Evolutionary conservation across 495 filamentous ascomycete species (phyloP).

Genomic region (Aspergillus nidulans): DNA sequence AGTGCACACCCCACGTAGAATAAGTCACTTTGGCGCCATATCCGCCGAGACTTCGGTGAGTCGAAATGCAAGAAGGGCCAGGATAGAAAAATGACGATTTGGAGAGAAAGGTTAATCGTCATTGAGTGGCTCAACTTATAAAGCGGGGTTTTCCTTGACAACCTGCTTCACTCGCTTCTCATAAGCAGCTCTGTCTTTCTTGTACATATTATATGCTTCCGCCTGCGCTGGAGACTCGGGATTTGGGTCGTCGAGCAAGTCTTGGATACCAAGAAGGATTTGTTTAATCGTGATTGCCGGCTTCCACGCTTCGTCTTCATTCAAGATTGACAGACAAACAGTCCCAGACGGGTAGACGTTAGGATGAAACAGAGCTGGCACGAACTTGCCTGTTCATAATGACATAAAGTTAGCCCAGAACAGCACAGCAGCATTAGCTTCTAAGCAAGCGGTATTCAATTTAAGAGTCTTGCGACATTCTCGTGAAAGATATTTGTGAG

Average conservation of each 20-base stretch:
- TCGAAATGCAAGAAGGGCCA: background rate
- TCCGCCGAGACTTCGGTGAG: slow-evolving; percentile 6
- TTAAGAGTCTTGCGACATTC: background rate
- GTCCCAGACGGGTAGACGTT: slow-evolving; percentile 99
- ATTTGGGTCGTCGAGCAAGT: slow-evolving; percentile 92
- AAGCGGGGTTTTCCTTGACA: slow-evolving; percentile 80
- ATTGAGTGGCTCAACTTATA: slow-evolving; percentile 29
- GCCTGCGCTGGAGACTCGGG: slow-evolving; percentile 96
- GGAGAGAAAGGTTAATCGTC: background rate
- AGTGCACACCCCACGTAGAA: slow-evolving; percentile 8
- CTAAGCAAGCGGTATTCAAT: background rate
- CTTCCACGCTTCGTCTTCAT: slow-evolving; percentile 98
- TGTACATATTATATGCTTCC: slow-evolving; percentile 95
- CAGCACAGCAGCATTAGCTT: background rate
- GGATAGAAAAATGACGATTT: background rate
- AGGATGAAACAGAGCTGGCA: slow-evolving; percentile 93
- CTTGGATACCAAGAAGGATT: slow-evolving; percentile 92
- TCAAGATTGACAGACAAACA: slow-evolving; percentile 94
- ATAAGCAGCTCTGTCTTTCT: slow-evolving; percentile 83
- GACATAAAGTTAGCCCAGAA: background rate
- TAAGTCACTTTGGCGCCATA: slow-evolving; percentile 3
- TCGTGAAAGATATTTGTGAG: background rate
- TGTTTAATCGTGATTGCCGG: slow-evolving; percentile 98
- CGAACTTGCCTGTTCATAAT: slow-evolving; percentile 75
- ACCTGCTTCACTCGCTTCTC: slow-evolving; percentile 81